Conservation (phyloP, 2,329 filamentous ascomycete species). For the Neofusicoccum sp. region DNA sequence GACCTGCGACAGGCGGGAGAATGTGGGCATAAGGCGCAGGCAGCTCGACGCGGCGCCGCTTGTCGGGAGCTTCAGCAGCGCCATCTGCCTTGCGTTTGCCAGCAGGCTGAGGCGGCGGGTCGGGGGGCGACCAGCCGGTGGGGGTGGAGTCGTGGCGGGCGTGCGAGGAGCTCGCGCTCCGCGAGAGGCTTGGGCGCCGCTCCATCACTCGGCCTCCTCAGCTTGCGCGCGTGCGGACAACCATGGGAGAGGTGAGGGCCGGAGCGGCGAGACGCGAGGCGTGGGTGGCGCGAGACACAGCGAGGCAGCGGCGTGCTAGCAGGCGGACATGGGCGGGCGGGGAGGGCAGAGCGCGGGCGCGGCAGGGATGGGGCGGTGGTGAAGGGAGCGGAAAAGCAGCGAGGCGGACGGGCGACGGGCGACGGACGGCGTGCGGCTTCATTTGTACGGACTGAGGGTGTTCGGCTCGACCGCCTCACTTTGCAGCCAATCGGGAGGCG, state of each 20-base stretch:
- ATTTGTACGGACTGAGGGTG: constrained; percentile 15
- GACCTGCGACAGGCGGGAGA: constrained; percentile 37
- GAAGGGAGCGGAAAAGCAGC: constrained; percentile 5
- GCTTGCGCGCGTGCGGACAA: not conserved
- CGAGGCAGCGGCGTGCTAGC: constrained; percentile 7
- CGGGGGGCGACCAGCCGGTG: not conserved
- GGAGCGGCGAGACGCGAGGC: not conserved
- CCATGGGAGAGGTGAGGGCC: constrained; percentile 12
- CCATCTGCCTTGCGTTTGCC: constrained; percentile 42
- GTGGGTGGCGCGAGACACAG: not conserved
- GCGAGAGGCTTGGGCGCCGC: not conserved
- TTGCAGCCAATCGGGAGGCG: constrained; percentile 13
- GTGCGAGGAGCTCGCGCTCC: constrained; percentile 11
- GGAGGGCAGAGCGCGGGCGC: not conserved
- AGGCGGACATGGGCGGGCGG: not conserved
- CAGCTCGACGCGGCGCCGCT: constrained; percentile 36
- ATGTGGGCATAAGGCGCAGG: constrained; percentile 21
- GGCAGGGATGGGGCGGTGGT: constrained; percentile 6
- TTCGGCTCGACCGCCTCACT: constrained; percentile 18
- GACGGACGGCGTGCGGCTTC: constrained; percentile 14
- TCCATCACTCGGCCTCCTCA: constrained; percentile 19
- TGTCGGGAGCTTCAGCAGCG: constrained; percentile 28
- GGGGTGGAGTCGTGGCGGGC: not conserved
- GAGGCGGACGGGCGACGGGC: constrained; percentile 1
- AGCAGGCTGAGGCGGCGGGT: not conserved